Percentiles rank a stretch among this genome's conserved stretches.
Evolutionary conservation across 1,284 basidiomycete species (phyloP).

Genomic region (Marasmius sp.): DNA sequence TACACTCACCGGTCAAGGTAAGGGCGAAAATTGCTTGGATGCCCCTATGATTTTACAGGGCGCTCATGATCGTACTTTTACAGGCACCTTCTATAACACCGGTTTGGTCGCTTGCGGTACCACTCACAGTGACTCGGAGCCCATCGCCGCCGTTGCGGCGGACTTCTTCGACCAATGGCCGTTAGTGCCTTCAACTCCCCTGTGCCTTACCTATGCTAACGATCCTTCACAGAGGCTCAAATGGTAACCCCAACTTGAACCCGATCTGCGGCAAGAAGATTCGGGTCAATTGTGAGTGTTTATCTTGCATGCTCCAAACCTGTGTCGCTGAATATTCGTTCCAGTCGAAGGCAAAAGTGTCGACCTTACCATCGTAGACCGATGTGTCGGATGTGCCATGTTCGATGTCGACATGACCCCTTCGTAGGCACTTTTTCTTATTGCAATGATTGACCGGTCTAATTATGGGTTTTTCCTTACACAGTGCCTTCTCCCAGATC

Average conservation of each 20-base stretch:
- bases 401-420: conserved; percentile 62
- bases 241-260: conserved; percentile 62
- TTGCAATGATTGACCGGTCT: neutral
- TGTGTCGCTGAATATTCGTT: neutral
- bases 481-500: conserved; percentile 20
- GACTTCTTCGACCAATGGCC: conserved; percentile 61
- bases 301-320: neutral
- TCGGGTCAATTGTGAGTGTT: conserved; percentile 43
- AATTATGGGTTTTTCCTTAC: neutral
- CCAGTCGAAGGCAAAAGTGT: conserved; percentile 53
- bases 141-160: conserved; percentile 63
- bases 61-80: conserved; percentile 1
- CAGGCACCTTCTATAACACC: conserved; percentile 24
- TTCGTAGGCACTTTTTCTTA: conserved; percentile 47
- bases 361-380: conserved; percentile 54
- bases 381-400: conserved; percentile 54
- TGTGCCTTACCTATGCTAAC: conserved; percentile 7
- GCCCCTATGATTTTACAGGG: conserved; percentile 1
- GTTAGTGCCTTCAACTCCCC: conserved; percentile 39
- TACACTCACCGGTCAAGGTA: conserved; percentile 52
- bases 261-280: conserved; percentile 56
- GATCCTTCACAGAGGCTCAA: conserved; percentile 40
- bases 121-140: conserved; percentile 50
- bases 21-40: neutral
- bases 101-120: conserved; percentile 75